Evolutionary conservation across 2,329 filamentous ascomycete species (phyloP).

Genomic region (Balansia obtecta): DNA sequence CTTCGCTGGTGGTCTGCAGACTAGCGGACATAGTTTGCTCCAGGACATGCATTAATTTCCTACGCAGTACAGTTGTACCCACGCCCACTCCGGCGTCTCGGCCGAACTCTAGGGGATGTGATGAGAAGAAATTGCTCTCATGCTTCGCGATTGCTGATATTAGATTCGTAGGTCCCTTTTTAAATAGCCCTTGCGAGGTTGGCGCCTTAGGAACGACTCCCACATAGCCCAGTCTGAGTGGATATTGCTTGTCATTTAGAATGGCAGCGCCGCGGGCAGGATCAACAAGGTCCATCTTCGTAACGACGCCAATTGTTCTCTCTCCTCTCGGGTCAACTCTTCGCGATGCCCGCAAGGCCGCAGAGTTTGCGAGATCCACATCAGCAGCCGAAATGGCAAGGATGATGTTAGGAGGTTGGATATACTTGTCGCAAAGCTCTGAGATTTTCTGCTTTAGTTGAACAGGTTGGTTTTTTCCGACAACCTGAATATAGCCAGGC

Average conservation of each 20-base stretch:
- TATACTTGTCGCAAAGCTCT: slow-evolving; percentile 96
- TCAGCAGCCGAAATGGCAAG: slow-evolving; percentile 95
- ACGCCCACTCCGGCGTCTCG: slow-evolving; percentile 59
- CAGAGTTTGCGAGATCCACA: slow-evolving; percentile 93
- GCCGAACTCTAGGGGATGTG: slow-evolving; percentile 72
- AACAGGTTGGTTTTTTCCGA: slow-evolving; percentile 77
- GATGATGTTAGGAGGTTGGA: slow-evolving; percentile 90
- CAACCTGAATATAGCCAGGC: slow-evolving; percentile 94
- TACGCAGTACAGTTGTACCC: slow-evolving; percentile 76
- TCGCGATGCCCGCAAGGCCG: slow-evolving; percentile 76
- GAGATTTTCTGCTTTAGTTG: slow-evolving; percentile 93
- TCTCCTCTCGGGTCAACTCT: slow-evolving; percentile 90
- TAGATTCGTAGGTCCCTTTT: slow-evolving; percentile 68
- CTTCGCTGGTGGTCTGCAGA: slow-evolving; percentile 77
- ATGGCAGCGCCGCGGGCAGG: slow-evolving; percentile 65
- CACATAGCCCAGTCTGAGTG: slow-evolving; percentile 87
- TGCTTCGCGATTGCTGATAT: slow-evolving; percentile 74
- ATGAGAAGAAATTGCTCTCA: slow-evolving; percentile 74
- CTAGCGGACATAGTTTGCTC: slow-evolving; percentile 96
- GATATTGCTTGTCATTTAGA: slow-evolving; percentile 82
- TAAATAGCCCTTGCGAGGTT: slow-evolving; percentile 60
- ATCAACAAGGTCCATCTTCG: slow-evolving; percentile 97
- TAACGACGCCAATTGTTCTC: slow-evolving; percentile 95
- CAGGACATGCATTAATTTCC: slow-evolving; percentile 93
- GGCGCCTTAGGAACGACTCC: slow-evolving; percentile 85